Base-by-base conservation (phyloP, 768 basidiomycete genomes). In the Piloderma croceum region DNA sequence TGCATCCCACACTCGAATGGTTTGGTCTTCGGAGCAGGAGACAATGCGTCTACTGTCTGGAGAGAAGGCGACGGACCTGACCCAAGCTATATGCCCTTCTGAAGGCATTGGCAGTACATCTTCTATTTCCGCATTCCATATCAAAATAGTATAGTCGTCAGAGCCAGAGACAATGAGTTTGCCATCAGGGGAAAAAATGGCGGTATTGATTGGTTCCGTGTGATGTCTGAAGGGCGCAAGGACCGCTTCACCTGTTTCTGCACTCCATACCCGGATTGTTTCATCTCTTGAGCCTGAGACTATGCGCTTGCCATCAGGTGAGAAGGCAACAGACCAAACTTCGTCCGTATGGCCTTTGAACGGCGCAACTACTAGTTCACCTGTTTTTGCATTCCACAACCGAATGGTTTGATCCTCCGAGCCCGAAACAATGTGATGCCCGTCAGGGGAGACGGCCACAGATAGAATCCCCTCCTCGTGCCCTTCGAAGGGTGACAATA, bases 1-100 rank as follows among this genome's bases (percentile, higher is more conserved):
- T 29, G 42, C 17, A 23, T 49, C 32, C 47, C 47, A 49, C 12
- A 51, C 31, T 19, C 38, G 38, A 11, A 52, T 36, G 7, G 40
- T 33, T 6, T 36, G n/a, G 36, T 72, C 70, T 15, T 64, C 49
- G 19, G 61, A 62, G 18, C 45, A 38, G 5, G 39, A 44, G 10
- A 41, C 70, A 61, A 37, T 52, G 56, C 17, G 4, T 12, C 13
- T 44, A 18, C 41, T 34, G 35, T 42, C 33, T 12, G 41, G 41
- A 12, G 41, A 35, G 35, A 6, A 42, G 21, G 41, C 41, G 4
- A 42, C 41, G 7, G 41, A 34, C 6, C 12, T 11, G 6, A 47
- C 38, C 9, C 15, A 9, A 29, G 9, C 27, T n/a, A n/a, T n/a
- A n/a, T n/a, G n/a, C n/a, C n/a, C n/a, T n/a, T n/a, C n/a, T n/a